A percentile compares a stretch with the other conserved stretches of the same genome.
Evolutionary conservation across 2,329 filamentous ascomycete species (phyloP).

Genomic region (Penicillium sp.): DNA sequence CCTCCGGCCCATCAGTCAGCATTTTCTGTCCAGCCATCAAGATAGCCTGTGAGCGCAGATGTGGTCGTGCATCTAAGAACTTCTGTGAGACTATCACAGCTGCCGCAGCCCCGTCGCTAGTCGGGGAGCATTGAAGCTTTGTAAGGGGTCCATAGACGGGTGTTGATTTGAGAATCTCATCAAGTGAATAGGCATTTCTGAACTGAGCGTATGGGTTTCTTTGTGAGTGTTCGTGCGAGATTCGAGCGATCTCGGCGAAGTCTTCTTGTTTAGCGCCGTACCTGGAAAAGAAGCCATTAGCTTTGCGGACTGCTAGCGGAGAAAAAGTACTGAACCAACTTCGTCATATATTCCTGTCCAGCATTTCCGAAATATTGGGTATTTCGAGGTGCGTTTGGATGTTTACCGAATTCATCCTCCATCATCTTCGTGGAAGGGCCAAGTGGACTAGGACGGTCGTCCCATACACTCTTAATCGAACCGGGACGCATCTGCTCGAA

Average conservation of each 20-base stretch:
- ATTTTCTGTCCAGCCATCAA: conserved; percentile 85
- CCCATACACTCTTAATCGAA: conserved; percentile 77
- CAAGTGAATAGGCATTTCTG: conserved; percentile 82
- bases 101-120: conserved; percentile 87
- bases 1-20: conserved; percentile 77
- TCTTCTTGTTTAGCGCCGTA: conserved; percentile 81
- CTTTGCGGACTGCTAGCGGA: neutral
- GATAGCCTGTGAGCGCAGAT: conserved; percentile 78
- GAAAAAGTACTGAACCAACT: conserved; percentile 53
- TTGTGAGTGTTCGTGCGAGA: conserved; percentile 90
- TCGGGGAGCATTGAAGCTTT: conserved; percentile 96
- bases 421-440: conserved; percentile 77
- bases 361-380: conserved; percentile 97
- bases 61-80: conserved; percentile 84
- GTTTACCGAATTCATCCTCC: conserved; percentile 76
- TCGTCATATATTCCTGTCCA: conserved; percentile 91
- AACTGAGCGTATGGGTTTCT: conserved; percentile 97
- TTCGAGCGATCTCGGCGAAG: conserved; percentile 89
- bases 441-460: conserved; percentile 80
- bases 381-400: conserved; percentile 79
- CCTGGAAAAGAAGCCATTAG: conserved; percentile 47
- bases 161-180: conserved; percentile 75
- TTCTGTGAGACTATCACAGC: conserved; percentile 84
- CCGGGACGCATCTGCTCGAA: conserved; percentile 98
- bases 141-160: conserved; percentile 86